Evolutionary conservation across 805 yeast genomes (phyloP).

Genomic region (Candida orba): DNA sequence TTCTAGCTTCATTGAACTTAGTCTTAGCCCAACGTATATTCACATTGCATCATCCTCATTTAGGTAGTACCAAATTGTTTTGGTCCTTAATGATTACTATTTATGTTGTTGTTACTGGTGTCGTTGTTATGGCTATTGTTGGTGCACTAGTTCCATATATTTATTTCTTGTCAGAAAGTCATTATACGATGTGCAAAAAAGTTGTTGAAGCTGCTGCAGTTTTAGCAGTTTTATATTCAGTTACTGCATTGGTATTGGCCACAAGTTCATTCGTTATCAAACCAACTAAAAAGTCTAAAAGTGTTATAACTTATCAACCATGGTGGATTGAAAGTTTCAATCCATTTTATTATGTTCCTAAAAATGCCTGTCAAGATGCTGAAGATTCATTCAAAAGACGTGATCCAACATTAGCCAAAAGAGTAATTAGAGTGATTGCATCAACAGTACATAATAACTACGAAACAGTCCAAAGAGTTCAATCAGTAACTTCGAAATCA

Average conservation of each 20-base stretch:
- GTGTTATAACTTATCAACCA: slow-evolving; percentile 57
- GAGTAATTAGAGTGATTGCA: slow-evolving; percentile 44
- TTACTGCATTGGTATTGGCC: slow-evolving; percentile 43
- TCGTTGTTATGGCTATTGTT: slow-evolving; percentile 62
- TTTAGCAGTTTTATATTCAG: slow-evolving; percentile 42
- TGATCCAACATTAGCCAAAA: slow-evolving; percentile 27
- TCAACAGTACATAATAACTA: slow-evolving; percentile 39
- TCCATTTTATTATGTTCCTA: slow-evolving; percentile 51
- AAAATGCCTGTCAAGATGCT: slow-evolving; percentile 43
- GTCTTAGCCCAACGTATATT: slow-evolving; percentile 66
- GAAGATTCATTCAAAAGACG: slow-evolving; percentile 38
- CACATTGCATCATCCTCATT: slow-evolving; percentile 72
- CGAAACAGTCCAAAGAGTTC: slow-evolving; percentile 25
- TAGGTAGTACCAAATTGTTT: slow-evolving; percentile 47
- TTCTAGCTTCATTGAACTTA: slow-evolving; percentile 52
- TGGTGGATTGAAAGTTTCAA: slow-evolving; percentile 69
- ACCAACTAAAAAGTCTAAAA: slow-evolving; percentile 44
- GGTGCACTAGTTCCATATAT: slow-evolving; percentile 56
- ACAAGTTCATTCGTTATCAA: slow-evolving; percentile 44
- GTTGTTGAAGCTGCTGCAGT: slow-evolving; percentile 47
- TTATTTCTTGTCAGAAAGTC: slow-evolving; percentile 40
- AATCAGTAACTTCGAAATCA: slow-evolving; percentile 24
- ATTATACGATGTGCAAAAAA: slow-evolving; percentile 44
- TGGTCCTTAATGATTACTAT: slow-evolving; percentile 42
- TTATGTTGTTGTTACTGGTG: slow-evolving; percentile 47